Base-by-base conservation (phyloP, 148 eudicot genomes). In the Fagopyrum esculentum region DNA sequence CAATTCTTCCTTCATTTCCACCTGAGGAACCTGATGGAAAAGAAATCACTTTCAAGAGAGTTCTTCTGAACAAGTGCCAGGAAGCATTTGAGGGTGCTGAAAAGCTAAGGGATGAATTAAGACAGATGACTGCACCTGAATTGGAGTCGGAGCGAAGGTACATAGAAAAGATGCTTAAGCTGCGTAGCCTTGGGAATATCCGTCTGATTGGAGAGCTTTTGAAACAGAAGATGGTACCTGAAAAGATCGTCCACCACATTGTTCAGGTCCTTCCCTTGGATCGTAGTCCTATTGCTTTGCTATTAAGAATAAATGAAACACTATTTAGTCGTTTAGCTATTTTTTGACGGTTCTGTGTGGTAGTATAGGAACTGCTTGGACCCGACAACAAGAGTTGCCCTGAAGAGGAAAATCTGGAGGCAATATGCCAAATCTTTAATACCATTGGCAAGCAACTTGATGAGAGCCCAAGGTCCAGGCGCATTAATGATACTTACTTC, bases 201-300 rank as follows among this genome's bases (percentile, higher is more conserved):
- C 98, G 97, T 76, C 89, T 96, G 47, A 92, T 96, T 86, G 99
- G 99, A n/a, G 99, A 96, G 85, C 99, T 96, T 82, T 64, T 92
- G 79, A 96, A 90, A 87, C 99, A 96, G 81, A 92, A 85, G 82
- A 96, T 96, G 99, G 97, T 96, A 15, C 93, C 94, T 35, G 98
- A 96, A 81, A 96, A 80, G 71, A 90, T 96, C 76, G 98, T 89
- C 75, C 99, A 90, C 83, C 98, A 96, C 79, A 89, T 96, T 75
- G 94, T 89, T 77, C 94, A 88, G 99, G 99, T 95, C 8, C 43
- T 64, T 76, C 0, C 45, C 43, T 10, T 63, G 6, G 12, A 35
- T 63, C 7, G 5, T 45, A 52, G 54, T n/a, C 40, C 63, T 50
- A 12, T 52, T 45, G 30, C 26, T 19, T 48, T n/a, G 26, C 48